Conservation (phyloP, 192 early-diverging fungal genomes). For the Diversispora epigaea region DNA sequence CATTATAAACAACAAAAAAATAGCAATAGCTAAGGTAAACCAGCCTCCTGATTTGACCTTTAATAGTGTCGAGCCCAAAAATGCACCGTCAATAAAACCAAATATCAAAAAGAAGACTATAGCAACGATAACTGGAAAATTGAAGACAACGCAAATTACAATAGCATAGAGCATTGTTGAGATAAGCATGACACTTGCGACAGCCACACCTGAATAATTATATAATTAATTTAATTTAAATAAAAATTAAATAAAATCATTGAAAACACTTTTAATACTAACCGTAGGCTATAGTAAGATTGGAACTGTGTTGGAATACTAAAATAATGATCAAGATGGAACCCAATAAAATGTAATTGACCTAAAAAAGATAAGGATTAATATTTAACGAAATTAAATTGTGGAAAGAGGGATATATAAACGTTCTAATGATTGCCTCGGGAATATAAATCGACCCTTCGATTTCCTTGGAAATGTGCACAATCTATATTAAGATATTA, state of each 20-base stretch:
- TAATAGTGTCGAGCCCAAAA: slow-evolving; percentile 26
- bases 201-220: slow-evolving; percentile 41
- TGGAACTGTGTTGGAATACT: slow-evolving; percentile 41
- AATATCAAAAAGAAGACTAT: slow-evolving; percentile 33
- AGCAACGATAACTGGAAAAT: slow-evolving; percentile 23
- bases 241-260: background rate
- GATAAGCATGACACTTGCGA: slow-evolving; percentile 10
- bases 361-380: background rate
- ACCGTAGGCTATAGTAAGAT: slow-evolving; percentile 50
- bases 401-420: background rate
- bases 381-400: background rate
- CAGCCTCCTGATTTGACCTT: slow-evolving; percentile 36
- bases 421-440: background rate
- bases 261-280: background rate
- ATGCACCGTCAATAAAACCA: slow-evolving; percentile 32
- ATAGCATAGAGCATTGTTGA: slow-evolving; percentile 14
- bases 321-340: slow-evolving; percentile 41
- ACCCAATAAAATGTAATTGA: slow-evolving; percentile 50
- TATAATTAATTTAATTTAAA: background rate
- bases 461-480: slow-evolving; percentile 40
- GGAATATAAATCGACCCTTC: slow-evolving; percentile 54
- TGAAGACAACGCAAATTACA: slow-evolving; percentile 27
- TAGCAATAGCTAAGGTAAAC: slow-evolving; percentile 28
- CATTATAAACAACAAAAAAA: slow-evolving; percentile 14
- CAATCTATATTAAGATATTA: slow-evolving; percentile 29